Percentiles rank a stretch among this genome's conserved stretches.
phyloP scores from a whole-genome alignment of 164 flowering plant species.

The Houttuynia cordata region DNA sequence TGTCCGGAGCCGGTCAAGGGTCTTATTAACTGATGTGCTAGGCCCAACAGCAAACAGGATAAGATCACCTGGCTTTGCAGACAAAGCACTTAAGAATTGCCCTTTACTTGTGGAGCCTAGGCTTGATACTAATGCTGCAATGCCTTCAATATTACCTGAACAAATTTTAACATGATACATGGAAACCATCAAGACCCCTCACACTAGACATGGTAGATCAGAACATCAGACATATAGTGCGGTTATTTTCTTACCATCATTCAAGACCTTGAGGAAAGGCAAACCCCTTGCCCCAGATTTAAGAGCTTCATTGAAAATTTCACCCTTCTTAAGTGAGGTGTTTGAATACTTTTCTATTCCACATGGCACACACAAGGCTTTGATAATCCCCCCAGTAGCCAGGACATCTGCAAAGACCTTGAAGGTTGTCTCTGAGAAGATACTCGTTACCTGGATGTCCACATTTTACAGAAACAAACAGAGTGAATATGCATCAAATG shows the following conservation, averaged over 20 bases:
- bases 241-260: conserved; percentile 38
- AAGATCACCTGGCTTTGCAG: conserved; percentile 73
- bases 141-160: conserved; percentile 65
- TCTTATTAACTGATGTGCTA: conserved; percentile 56
- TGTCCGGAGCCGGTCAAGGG: conserved; percentile 67
- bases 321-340: conserved; percentile 86
- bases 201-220: background rate
- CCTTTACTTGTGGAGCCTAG: conserved; percentile 36
- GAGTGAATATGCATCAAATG: background rate
- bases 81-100: conserved; percentile 36
- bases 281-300: conserved; percentile 94
- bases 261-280: conserved; percentile 77
- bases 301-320: conserved; percentile 63
- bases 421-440: conserved; percentile 51
- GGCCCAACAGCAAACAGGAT: conserved; percentile 81
- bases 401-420: conserved; percentile 75
- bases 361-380: conserved; percentile 67
- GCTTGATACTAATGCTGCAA: conserved; percentile 65
- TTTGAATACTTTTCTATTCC: conserved; percentile 75
- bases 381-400: conserved; percentile 59
- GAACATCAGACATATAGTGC: too few species aligned
- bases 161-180: background rate
- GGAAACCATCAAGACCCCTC: background rate
- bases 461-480: background rate
- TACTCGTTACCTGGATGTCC: conserved; percentile 62